A percentile compares a stretch with the other conserved stretches of the same genome.
phyloP scores from a whole-genome alignment of 768 basidiomycete species.

The Pluteus cervinus region DNA sequence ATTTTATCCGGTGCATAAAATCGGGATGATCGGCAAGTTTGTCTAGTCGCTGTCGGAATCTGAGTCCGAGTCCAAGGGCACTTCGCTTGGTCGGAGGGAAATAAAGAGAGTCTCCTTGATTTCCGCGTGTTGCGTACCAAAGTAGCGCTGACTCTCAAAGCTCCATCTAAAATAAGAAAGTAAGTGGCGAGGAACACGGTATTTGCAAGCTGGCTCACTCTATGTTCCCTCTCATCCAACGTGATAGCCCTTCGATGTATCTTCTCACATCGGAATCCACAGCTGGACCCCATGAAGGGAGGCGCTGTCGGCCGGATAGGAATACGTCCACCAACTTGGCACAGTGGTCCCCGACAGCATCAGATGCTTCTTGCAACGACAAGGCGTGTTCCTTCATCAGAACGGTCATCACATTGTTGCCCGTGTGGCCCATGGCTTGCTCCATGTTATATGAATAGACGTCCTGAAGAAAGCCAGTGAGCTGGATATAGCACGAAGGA shows the following conservation, averaged over 20 bases:
- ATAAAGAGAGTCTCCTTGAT: conserved; percentile 46
- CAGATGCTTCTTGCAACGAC: conserved; percentile 51
- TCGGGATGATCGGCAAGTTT: too few species aligned
- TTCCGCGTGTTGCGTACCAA: conserved; percentile 48
- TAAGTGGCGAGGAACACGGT: conserved; percentile 10
- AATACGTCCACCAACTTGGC: conserved; percentile 45
- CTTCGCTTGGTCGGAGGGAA: conserved; percentile 32
- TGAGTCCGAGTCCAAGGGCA: conserved; percentile 22
- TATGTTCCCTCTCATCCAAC: conserved; percentile 60
- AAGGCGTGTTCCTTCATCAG: conserved; percentile 52
- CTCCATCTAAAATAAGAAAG: conserved; percentile 41
- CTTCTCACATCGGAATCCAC: conserved; percentile 45
- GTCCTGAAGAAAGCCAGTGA: conserved; percentile 34
- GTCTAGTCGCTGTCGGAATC: conserved; percentile 34
- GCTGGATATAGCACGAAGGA: conserved; percentile 1
- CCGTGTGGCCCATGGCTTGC: conserved; percentile 54
- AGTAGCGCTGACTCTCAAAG: conserved; percentile 66
- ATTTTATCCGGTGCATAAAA: too few species aligned
- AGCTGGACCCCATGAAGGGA: conserved; percentile 43
- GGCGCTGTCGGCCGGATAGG: conserved; percentile 32
- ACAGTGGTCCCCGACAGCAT: conserved; percentile 50
- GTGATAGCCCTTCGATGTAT: conserved; percentile 50
- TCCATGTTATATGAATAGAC: conserved; percentile 73
- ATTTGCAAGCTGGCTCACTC: conserved; percentile 26
- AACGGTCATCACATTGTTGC: conserved; percentile 66